Evolutionary conservation across 768 basidiomycete species (phyloP), one percentile per base, ranked within the genome.

Genomic region (Auricularia sp.): DNA sequence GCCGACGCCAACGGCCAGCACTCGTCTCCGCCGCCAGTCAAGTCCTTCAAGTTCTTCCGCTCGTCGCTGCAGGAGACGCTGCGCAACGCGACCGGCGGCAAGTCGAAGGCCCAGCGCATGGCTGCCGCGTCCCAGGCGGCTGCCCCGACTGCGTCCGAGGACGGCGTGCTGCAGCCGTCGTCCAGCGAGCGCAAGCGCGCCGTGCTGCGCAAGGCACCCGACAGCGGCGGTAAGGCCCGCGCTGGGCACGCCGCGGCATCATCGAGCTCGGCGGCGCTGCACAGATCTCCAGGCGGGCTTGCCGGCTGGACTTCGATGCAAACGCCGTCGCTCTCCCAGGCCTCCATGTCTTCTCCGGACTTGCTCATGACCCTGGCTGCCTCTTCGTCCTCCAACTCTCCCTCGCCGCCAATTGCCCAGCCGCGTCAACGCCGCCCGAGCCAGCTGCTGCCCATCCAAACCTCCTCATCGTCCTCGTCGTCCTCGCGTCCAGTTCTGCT

Each of bases 291-390:
- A 74, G 74, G 81, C 71, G 74, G 77, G 66, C 80, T 29, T 29
- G 29, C 83, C 60, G 85, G 84, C 61, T 80, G 79, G 71, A 80
- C 83, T 61, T 81, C 79, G 72, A 90, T 83, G 76, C 75, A 81
- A 66, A 80, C 84, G 54, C 88, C 88, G 54, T 88, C 87, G 43
- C 74, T 90, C 66, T 81, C 84, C 64, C 81, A 81, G 66, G 89
- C 83, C 44, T 88, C 90, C 59, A 80, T 87, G 78, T 91, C 89
- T 64, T 88, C 88, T 23, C 89, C 90, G 62, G 81, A 85, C 35
- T 74, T 91, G 54, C 85, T 87, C 18, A 59, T 59, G 56, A 29
- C 56, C 18, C 56, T 59, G 29, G 56, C 23, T 29, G 23, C 21
- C 34, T 29, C 56, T 8, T 14, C 23, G 14, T 21, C 14, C 23